Percentiles rank a stretch among this genome's conserved stretches.
Conservation (phyloP, 805 yeast genomes). For the Millerozyma acaciae region DNA sequence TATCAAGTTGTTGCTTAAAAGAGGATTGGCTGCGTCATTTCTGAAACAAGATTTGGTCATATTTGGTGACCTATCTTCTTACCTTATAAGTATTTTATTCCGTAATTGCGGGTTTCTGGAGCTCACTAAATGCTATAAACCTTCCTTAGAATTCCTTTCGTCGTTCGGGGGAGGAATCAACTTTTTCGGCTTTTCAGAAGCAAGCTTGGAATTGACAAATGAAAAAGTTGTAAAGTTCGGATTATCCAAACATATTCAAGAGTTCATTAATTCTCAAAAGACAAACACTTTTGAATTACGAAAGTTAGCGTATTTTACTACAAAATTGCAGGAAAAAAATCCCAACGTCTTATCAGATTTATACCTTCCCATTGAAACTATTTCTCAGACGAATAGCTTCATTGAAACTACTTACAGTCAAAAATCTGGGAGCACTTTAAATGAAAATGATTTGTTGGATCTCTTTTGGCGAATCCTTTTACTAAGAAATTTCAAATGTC, state of each 20-base stretch:
- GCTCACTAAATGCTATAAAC: conserved; percentile 45
- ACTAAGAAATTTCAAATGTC: too few species aligned
- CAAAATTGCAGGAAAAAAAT: conserved; percentile 7
- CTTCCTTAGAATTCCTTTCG: conserved; percentile 37
- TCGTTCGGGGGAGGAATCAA: conserved; percentile 14
- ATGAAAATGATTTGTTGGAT: too few species aligned
- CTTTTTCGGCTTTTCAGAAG: conserved; percentile 46
- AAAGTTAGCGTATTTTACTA: conserved; percentile 26
- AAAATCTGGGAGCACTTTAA: too few species aligned
- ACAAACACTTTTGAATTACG: conserved; percentile 17
- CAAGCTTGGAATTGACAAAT: conserved; percentile 37
- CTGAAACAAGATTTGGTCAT: conserved; percentile 6
- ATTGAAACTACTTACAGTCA: too few species aligned
- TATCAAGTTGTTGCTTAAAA: conserved; percentile 18
- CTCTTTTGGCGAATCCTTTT: too few species aligned
- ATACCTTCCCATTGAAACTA: too few species aligned
- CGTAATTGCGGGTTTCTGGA: conserved; percentile 52
- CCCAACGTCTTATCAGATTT: conserved; percentile 8
- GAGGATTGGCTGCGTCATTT: conserved; percentile 7
- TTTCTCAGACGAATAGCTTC: too few species aligned
- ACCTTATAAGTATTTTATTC: conserved; percentile 45
- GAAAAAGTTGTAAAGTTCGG: conserved; percentile 48
- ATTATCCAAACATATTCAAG: conserved; percentile 40
- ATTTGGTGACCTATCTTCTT: conserved; percentile 31
- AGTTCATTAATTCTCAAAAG: conserved; percentile 37